Evolutionary conservation across 2,329 filamentous ascomycete genomes (phyloP).

Genomic region (Magnaporthiopsis rhizophila): DNA sequence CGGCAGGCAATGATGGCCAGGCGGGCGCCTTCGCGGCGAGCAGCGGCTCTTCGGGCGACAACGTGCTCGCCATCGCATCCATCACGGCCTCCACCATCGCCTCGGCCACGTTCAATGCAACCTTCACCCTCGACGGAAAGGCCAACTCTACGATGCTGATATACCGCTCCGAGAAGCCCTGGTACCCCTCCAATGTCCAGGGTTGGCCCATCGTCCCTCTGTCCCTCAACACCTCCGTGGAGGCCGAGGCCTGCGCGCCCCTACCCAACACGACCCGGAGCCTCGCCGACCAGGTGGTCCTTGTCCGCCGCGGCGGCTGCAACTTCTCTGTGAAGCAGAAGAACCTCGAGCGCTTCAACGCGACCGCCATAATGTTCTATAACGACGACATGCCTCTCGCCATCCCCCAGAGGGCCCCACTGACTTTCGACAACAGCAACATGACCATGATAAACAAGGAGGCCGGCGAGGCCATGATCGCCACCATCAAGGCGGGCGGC

Average conservation of each 20-base stretch:
- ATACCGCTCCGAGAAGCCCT: conserved; percentile 11
- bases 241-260: conserved; percentile 28
- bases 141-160: conserved; percentile 8
- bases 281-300: conserved; percentile 30
- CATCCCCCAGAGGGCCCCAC: neutral
- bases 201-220: conserved; percentile 19
- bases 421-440: conserved; percentile 8
- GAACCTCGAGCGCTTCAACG: conserved; percentile 22
- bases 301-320: conserved; percentile 28
- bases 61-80: conserved; percentile 35
- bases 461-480: conserved; percentile 23
- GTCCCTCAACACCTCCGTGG: conserved; percentile 14
- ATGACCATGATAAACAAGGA: conserved; percentile 16
- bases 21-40: conserved; percentile 17
- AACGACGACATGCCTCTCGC: conserved; percentile 6
- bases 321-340: conserved; percentile 16
- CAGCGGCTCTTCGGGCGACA: conserved; percentile 25
- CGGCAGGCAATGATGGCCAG: conserved; percentile 33
- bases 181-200: conserved; percentile 11
- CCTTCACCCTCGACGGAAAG: conserved; percentile 8
- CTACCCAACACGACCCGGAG: conserved; percentile 28
- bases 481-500: conserved; percentile 20
- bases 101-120: conserved; percentile 12
- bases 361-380: conserved; percentile 25
- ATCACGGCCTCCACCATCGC: conserved; percentile 20